Conservation (phyloP, 164 flowering plant genomes). For the Akebia trifoliata region DNA sequence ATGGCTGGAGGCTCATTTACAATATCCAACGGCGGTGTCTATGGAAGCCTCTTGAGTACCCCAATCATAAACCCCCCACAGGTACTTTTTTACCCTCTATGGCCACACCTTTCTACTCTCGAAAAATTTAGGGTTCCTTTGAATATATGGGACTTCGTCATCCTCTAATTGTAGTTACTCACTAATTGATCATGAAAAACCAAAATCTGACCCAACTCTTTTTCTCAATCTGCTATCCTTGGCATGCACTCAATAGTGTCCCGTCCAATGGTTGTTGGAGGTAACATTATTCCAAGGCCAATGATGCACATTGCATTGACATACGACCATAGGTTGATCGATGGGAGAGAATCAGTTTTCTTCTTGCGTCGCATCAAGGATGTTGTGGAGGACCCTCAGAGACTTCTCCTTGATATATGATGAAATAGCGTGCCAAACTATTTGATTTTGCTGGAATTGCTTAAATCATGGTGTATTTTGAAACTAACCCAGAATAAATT, state of each 20-base stretch:
- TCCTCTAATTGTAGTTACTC: too few species aligned
- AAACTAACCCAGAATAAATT: too few species aligned
- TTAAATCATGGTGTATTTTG: too few species aligned
- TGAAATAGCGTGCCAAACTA: too few species aligned
- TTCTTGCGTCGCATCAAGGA: conserved; percentile 94
- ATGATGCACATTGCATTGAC: conserved; percentile 98
- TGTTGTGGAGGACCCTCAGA: conserved; percentile 91
- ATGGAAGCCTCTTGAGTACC: conserved; percentile 95
- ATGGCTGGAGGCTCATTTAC: conserved; percentile 99
- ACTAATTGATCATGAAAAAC: background rate
- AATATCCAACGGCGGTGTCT: conserved; percentile 96
- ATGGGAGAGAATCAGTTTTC: conserved; percentile 98
- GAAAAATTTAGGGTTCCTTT: too few species aligned
- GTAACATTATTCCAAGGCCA: conserved; percentile 73
- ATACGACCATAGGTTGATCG: conserved; percentile 90
- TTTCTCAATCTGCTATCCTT: conserved; percentile 82
- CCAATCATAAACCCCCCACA: conserved; percentile 99
- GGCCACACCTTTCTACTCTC: too few species aligned
- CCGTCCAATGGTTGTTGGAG: conserved; percentile 95
- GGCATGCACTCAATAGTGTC: conserved; percentile 93
- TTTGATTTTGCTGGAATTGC: too few species aligned
- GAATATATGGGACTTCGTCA: too few species aligned
- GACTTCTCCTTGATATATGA: conserved; percentile 85
- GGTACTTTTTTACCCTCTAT: conserved; percentile 53
- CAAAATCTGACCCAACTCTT: background rate